A percentile compares a stretch with the other conserved stretches of the same genome.
These are phyloP conservation scores for Mycena vulgaris DNA, from an alignment of 768 basidiomycete species.

Conservation along the genomic window DNA sequence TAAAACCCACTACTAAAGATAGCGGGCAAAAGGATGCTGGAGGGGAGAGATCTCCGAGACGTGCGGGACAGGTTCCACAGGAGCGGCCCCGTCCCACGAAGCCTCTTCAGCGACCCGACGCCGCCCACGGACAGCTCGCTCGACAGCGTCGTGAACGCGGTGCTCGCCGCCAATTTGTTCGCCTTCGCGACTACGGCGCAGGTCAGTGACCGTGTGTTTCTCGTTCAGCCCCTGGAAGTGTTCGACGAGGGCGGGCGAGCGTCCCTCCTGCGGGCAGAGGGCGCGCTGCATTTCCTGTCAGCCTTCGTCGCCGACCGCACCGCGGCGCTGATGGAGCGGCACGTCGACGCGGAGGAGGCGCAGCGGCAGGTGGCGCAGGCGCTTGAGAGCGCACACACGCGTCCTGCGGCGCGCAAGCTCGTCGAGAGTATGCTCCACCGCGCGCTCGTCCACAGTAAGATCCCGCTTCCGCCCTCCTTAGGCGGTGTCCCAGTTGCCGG, in stretches of 20 bases:
- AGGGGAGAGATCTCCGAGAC: too few relatives aligned
- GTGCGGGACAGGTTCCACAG: too few relatives aligned
- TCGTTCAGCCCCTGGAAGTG: constrained; percentile 12
- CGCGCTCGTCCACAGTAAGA: constrained; percentile 1
- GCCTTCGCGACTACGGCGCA: neutral
- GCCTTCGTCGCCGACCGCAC: constrained; percentile 9
- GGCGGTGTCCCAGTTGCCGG: constrained; percentile 3
- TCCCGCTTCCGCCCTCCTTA: constrained; percentile 1
- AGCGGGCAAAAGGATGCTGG: too few relatives aligned
- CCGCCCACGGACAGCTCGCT: too few relatives aligned
- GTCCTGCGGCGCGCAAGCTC: constrained; percentile 17
- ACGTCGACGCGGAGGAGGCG: constrained; percentile 9
- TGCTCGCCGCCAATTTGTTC: constrained; percentile 12
- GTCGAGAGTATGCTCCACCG: constrained; percentile 25
- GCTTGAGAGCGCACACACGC: constrained; percentile 6
- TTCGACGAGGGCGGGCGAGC: constrained; percentile 8
- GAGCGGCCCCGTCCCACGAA: too few relatives aligned
- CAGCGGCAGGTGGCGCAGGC: constrained; percentile 6
- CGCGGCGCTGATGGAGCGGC: constrained; percentile 1
- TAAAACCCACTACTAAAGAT: too few relatives aligned
- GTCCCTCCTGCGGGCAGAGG: neutral
- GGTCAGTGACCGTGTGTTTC: constrained; percentile 9
- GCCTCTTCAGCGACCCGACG: too few relatives aligned
- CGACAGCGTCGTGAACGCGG: too few relatives aligned
- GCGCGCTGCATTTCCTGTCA: constrained; percentile 7